Base-by-base conservation (phyloP, 768 basidiomycete species). In the Collybia sordida region DNA sequence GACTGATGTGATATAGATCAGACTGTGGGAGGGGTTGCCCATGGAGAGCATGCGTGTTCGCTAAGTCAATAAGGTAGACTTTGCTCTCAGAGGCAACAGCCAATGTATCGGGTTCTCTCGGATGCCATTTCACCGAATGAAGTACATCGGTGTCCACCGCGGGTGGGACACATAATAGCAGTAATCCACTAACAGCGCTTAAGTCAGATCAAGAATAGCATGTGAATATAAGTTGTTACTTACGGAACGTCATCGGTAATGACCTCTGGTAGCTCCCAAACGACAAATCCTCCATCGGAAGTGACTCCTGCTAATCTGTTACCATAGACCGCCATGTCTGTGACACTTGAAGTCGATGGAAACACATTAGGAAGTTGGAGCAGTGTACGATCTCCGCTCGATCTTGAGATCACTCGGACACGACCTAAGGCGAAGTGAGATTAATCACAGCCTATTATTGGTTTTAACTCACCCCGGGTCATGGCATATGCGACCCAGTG, bases 401-500 rank as follows among this genome's bases (percentile, higher is more conserved):
- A 89, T 45, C 91, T 81, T 18, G 90, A 93, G 52, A 93, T 93
- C 45, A 93, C 87, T 38, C 91, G 87, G 44, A 93, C 87, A 52
- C 91, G 90, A 51, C 88, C 86, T 84, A 52, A 11, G 35, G 25
- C 25, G 24, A 22, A 23, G 25, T 55, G 2, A 53, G 42, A 49
- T 44, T 27, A 45, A 25, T 51, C 22, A 23, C 47, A 43, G 24
- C 42, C 24, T 22, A 41, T 44, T 21, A 28, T 14, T 12, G 12
- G 8, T 6, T 17, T 23, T 34, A 17, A 53, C 61, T 8, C 53
- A 82, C 87, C 89, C 72, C 86, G 83, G 4, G 88, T 92, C 91
- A 93, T 93, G 21, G 90, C 91, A 60, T 93, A 93, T 14, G 91
- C 91, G 51, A 93, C 91, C 89, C 91, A 93, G 61, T 90, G 88